Evolutionary conservation across 78 protist genomes (phyloP), one percentile per base, ranked within the genome.

Genomic region (Dictyostelium firmibasis): DNA sequence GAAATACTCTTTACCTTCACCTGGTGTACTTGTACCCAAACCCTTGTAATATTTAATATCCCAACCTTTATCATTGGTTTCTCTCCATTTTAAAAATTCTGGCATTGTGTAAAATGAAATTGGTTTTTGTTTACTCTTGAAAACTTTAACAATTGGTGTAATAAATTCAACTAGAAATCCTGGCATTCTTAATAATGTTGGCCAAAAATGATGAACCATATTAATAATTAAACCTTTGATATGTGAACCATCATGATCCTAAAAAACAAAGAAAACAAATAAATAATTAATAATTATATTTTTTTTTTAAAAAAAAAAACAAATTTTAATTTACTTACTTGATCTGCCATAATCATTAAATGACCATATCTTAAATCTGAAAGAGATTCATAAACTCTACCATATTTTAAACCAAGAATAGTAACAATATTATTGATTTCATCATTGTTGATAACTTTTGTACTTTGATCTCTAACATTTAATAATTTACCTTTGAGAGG

Each of bases 161-260:
- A 99, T 89, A 83, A 99, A 99, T 95, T 99, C 99, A 14, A 67
- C 92, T 36, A 99, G 44, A 84, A 99, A 99, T 44, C 98, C 98
- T 18, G 88, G 91, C 18, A 86, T 31, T 20, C 94, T 86, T 43
- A 98, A 85, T 41, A 99, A 94, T 16, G 96, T 47, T 36, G 99
- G 99, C 99, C 99, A 99, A 83, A 96, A 96, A 53, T 57, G 64
- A 94, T 99, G 99, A 62, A 99, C 11, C 33, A 98, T 92, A 97
- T 99, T 99, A 96, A 99, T 98, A 44, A 99, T 53, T 13, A 99
- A 97, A 7, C 99, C 99, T 92, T 99, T 99, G 93, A 99, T 99
- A 98, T 99, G 99, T 33, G 99, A 98, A 27, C 99, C 99, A 86
- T 99, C 99, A 64, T 96, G 96, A 86, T 99, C 99, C 76, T 69